Conservation (phyloP, 306 rosid genomes). For the Macrotyloma uniflorum region DNA sequence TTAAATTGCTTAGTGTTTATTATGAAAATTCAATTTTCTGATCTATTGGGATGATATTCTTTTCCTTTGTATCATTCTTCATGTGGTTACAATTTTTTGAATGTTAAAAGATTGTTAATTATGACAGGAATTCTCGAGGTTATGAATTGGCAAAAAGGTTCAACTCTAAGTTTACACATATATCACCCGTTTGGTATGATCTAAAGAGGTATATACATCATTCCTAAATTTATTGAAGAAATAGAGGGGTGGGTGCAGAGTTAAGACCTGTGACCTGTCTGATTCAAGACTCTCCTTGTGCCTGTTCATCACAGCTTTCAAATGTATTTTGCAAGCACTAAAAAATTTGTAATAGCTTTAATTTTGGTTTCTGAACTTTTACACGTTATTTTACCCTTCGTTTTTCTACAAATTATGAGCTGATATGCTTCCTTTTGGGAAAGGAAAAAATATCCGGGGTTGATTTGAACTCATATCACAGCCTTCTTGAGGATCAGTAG, state of each 20-base stretch:
- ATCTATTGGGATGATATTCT: background rate
- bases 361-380: slow-evolving; percentile 28
- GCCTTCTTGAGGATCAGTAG: slow-evolving; percentile 10
- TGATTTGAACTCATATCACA: slow-evolving; percentile 3
- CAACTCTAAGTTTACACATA: slow-evolving; percentile 87
- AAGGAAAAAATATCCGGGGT: slow-evolving; percentile 7
- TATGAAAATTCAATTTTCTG: background rate
- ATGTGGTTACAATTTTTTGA: background rate
- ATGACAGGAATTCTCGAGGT: slow-evolving; percentile 89
- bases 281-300: background rate
- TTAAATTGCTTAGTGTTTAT: slow-evolving; percentile 7
- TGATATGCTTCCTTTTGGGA: slow-evolving; percentile 20
- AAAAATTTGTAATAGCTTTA: background rate
- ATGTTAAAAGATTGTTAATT: slow-evolving; percentile 9
- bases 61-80: background rate
- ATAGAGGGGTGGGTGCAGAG: slow-evolving; percentile 25
- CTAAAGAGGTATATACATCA: slow-evolving; percentile 73
- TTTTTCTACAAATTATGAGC: background rate
- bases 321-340: slow-evolving; percentile 6
- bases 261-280: background rate
- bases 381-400: background rate
- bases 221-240: slow-evolving; percentile 19
- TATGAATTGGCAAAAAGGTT: slow-evolving; percentile 84
- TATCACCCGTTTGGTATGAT: slow-evolving; percentile 97
- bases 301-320: slow-evolving; percentile 1